Percentiles rank a stretch among this genome's conserved stretches.
These are phyloP conservation scores for Waltiozyma sp. DNA, from an alignment of 1,139 yeast species.

Conservation along the genomic window DNA sequence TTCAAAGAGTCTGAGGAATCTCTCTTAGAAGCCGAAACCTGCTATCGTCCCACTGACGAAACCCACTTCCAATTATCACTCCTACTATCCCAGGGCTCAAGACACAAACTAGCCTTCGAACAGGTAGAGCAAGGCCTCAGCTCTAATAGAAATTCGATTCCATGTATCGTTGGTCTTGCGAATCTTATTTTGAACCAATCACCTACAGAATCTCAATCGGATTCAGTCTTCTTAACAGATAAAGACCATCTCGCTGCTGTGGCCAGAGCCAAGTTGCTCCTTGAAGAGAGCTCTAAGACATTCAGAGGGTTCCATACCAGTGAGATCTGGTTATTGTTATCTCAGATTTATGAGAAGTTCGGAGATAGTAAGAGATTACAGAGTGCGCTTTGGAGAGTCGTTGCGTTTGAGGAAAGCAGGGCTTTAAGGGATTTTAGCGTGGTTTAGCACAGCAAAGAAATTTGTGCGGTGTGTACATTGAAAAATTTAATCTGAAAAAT, in stretches of 20 bases:
- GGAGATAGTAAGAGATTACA: constrained; percentile 46
- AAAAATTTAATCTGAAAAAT: too few relatives aligned
- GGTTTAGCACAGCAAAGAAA: too few relatives aligned
- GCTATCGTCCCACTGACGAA: constrained; percentile 37
- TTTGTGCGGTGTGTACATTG: too few relatives aligned
- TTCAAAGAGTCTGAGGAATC: constrained; percentile 60
- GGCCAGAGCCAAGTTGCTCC: constrained; percentile 49
- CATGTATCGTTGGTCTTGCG: constrained; percentile 59
- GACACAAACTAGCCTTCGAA: constrained; percentile 36
- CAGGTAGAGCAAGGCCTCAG: constrained; percentile 65
- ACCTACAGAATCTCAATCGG: constrained; percentile 1
- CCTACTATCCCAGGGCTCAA: background rate
- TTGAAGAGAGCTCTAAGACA: constrained; percentile 47
- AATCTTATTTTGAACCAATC: constrained; percentile 35
- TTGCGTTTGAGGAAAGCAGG: constrained; percentile 54
- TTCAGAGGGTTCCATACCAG: constrained; percentile 44
- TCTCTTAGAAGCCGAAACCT: constrained; percentile 56
- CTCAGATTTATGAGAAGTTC: constrained; percentile 50
- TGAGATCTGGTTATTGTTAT: constrained; percentile 68
- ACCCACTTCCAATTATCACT: constrained; percentile 45
- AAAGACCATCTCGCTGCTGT: constrained; percentile 55
- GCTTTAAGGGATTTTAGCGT: constrained; percentile 42
- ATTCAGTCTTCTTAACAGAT: constrained; percentile 25
- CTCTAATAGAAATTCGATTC: constrained; percentile 36
- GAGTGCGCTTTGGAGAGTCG: constrained; percentile 51